Evolutionary conservation across 2,329 filamentous ascomycete species (phyloP), one percentile per base, ranked within the genome.

Genomic region (Trichoderma polysporum): DNA sequence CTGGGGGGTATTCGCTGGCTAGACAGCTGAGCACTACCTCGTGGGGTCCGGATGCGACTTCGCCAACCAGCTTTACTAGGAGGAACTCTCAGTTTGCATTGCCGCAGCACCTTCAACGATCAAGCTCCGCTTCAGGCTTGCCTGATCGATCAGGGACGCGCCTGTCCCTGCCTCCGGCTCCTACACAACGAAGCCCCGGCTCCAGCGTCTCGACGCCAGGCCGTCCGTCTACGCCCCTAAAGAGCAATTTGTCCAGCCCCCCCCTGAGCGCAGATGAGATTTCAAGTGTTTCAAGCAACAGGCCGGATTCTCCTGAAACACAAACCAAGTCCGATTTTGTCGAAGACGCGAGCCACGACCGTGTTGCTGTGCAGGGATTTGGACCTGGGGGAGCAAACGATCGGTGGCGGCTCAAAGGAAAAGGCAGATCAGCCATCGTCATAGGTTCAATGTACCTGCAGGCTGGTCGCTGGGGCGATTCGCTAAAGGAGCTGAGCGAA

Each of bases 381-480:
- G 89, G 89, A 0, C 82, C 88, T 1, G 86, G 88, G 57, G 90
- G 90, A 66, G 82, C 90, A 68, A 91, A 90, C 71, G 93, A 97
- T 74, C 85, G 91, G 69, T 91, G 89, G 76, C 89, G 92, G 69
- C 90, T 90, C 71, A 93, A 92, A 76, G 92, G 92, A 33, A 94
- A 91, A 76, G 90, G 91, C 31, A 88, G 94, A 64, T 86, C 92
- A 15, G 88, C 88, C 25, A 89, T 97, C 66, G 86, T 97, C 9
- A 84, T 97, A 71, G 94, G 92, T 1, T 93, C 91, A 17, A 83
- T 97, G 70, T 96, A 94, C 76, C 86, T 99, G 71, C 91, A 94
- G 77, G 91, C 93, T 62, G 95, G 95, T 29, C 88, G 93, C 69
- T 97, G 95, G 93, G 87, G 85, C 56, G 94, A 98, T 79, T 94